A percentile compares a stretch with the other conserved stretches of the same genome.
Conservation (phyloP, 78 protist genomes). For the Emiliania huxleyi region DNA sequence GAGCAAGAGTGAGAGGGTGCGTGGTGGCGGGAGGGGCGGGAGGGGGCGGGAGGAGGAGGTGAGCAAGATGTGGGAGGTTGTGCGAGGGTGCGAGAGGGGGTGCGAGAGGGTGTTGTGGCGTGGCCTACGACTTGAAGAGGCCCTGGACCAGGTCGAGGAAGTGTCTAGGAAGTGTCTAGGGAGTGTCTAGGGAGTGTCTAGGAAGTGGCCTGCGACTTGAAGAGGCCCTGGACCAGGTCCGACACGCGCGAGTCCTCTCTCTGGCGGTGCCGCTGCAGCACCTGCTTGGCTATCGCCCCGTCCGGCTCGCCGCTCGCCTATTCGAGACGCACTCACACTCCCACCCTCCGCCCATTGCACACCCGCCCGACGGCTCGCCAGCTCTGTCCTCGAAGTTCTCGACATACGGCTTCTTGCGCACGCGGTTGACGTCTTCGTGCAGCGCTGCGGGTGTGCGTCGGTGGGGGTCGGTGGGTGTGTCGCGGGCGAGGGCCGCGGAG, state of each 20-base stretch:
- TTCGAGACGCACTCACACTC: too few relatives aligned
- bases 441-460: too few relatives aligned
- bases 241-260: slow-evolving; percentile 25
- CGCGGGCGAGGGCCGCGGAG: too few relatives aligned
- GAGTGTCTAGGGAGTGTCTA: too few relatives aligned
- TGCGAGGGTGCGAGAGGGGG: too few relatives aligned
- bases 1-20: too few relatives aligned
- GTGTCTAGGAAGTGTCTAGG: too few relatives aligned
- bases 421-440: slow-evolving; percentile 56
- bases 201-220: slow-evolving; percentile 9
- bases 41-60: too few relatives aligned
- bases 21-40: too few relatives aligned
- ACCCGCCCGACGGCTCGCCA: not conserved
- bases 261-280: not conserved
- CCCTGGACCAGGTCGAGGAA: slow-evolving; percentile 50
- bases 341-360: too few relatives aligned
- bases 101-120: too few relatives aligned
- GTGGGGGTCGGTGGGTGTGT: not conserved
- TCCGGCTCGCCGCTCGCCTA: not conserved
- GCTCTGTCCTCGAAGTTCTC: not conserved
- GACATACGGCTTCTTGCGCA: slow-evolving; percentile 20
- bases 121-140: not conserved
- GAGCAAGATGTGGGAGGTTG: too few relatives aligned
- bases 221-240: slow-evolving; percentile 40
- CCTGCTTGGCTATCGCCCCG: not conserved